Percentiles rank a stretch among this genome's conserved stretches.
Evolutionary conservation across 75 land plant genomes (phyloP).

Genomic region (Selaginella tamariscina): DNA sequence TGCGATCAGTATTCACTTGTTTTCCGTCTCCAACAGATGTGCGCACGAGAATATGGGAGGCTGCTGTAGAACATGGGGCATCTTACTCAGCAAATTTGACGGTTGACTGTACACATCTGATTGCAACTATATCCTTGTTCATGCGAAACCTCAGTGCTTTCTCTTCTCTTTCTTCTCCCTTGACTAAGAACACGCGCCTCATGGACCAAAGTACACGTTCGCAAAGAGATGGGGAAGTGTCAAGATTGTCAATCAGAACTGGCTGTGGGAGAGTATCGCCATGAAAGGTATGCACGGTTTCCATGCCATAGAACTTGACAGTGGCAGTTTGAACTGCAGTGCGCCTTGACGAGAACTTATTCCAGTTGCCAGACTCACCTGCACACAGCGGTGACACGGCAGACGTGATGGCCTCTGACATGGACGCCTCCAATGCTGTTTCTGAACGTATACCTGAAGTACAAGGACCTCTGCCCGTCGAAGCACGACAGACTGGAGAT

Average conservation of each 20-base stretch:
- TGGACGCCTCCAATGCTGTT: background rate
- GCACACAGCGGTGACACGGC: background rate
- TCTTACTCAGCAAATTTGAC: slow-evolving; percentile 72
- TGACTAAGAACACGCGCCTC: slow-evolving; percentile 36
- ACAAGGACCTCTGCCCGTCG: background rate
- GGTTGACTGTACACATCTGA: slow-evolving; percentile 78
- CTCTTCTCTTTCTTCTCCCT: background rate
- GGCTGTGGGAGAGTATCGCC: slow-evolving; percentile 62
- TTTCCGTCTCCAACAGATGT: slow-evolving; percentile 41
- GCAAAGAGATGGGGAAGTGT: slow-evolving; percentile 75
- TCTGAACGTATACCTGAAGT: background rate
- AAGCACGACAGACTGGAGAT: background rate
- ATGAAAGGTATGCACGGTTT: slow-evolving; percentile 42
- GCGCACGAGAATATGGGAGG: slow-evolving; percentile 47
- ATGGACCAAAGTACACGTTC: slow-evolving; percentile 76
- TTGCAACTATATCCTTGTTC: slow-evolving; percentile 75
- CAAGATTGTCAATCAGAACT: slow-evolving; percentile 50
- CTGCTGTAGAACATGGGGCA: slow-evolving; percentile 57
- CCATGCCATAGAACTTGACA: background rate
- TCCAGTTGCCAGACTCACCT: slow-evolving; percentile 35
- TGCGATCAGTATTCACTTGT: background rate
- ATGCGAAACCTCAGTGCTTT: background rate
- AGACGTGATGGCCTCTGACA: slow-evolving; percentile 4
- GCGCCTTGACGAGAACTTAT: slow-evolving; percentile 70
- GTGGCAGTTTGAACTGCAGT: slow-evolving; percentile 25